Evolutionary conservation across 2,329 filamentous ascomycete species (phyloP), one percentile per base, ranked within the genome.

Genomic region (Aspergillaceae sp.): DNA sequence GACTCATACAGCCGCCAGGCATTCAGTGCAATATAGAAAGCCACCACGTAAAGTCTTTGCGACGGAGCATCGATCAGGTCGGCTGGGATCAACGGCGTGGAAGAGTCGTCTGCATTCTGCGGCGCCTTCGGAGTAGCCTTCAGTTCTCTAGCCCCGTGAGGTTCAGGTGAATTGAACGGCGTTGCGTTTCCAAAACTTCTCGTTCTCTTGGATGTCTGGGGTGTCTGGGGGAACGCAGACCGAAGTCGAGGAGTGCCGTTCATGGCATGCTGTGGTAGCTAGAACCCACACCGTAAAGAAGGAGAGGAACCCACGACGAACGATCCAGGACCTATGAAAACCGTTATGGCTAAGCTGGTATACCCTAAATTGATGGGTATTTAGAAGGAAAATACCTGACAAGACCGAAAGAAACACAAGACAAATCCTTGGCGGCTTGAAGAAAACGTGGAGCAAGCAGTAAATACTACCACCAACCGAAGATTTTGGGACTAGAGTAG

Each of bases 1-100:
- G 87, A 94, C 71, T 98, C 89, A 66, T 89, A 95, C 32, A 92
- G 69, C 59, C 88, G 84, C 84, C 87, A 97, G 50, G 82, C 82
- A 67, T 86, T 77, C 27, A 98, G 70, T 30, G 78, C 74, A 37
- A 83, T 66, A 65, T 94, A 97, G 53, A 94, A 69, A n/a, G 81
- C 83, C 52, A 85, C 78, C 41, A 88, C 84, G 64, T 94, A 96
- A 58, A 95, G 79, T 46, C 92, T 82, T 70, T 98, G 92, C 44
- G 86, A 86, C 5, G 92, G 91, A 40, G 87, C 87, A 72, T 97
- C 91, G 65, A 97, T 76, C 41, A 94, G 72, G 53, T 80, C 78
- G 52, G 87, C 74, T 8, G 92, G 86, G 59, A 98, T 90, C 46
- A 94, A 70, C 32, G 92, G 90, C 44, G 57, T 51, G 38, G 57